These are phyloP conservation scores for Colletotrichum camelliae DNA, from an alignment of 2,329 filamentous ascomycete genomes.

Conservation along the genomic window DNA sequence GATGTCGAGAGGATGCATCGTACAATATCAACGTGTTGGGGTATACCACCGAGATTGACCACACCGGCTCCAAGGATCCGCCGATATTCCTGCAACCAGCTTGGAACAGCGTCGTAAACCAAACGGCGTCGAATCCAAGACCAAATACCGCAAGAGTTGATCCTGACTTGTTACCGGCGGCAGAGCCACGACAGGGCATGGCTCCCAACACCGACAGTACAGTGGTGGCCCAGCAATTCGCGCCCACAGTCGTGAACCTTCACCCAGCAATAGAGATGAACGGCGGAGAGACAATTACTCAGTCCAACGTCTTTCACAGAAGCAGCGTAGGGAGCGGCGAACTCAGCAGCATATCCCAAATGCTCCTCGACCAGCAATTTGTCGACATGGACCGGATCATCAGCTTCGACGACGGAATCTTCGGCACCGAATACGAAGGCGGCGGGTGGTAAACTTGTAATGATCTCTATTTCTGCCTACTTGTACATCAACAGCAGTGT, in stretches of 20 bases:
- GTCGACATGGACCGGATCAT: conserved; percentile 27
- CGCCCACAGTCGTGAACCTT: accelerated
- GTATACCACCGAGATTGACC: conserved; percentile 10
- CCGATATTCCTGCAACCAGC: not conserved
- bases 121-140: accelerated
- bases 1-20: conserved; percentile 6
- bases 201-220: not conserved
- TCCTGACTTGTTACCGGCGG: not conserved
- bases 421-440: conserved; percentile 21
- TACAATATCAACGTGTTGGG: conserved; percentile 13
- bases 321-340: conserved; percentile 18
- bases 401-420: conserved; percentile 27
- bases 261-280: not conserved
- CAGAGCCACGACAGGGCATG: not conserved
- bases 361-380: conserved; percentile 23
- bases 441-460: not conserved
- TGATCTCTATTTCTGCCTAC: not conserved
- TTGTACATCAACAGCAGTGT: not conserved
- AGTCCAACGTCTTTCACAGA: not conserved
- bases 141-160: accelerated
- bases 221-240: not conserved
- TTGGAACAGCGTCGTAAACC: accelerated
- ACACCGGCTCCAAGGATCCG: not conserved
- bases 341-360: conserved; percentile 26
- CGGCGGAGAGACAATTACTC: not conserved